Percentiles rank a stretch among this genome's conserved stretches.
phyloP scores from a whole-genome alignment of 768 basidiomycete genomes.

The Hemileccinum rubropunctum region DNA sequence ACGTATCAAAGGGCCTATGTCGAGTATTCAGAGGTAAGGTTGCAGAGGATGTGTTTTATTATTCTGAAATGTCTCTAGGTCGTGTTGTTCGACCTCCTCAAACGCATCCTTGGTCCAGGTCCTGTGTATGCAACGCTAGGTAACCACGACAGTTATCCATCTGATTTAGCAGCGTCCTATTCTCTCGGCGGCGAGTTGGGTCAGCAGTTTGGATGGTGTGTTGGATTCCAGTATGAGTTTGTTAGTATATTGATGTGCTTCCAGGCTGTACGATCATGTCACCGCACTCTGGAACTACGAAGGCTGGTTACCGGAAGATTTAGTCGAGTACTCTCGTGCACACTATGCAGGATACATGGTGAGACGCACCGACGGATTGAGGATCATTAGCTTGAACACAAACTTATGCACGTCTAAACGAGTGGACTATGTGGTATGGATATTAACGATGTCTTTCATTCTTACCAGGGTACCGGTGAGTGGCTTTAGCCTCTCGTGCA shows the following conservation, averaged over 20 bases:
- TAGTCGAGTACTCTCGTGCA: conserved; percentile 53
- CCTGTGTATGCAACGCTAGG: conserved; percentile 77
- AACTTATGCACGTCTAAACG: conserved; percentile 57
- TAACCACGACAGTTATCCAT: conserved; percentile 70
- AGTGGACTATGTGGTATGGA: neutral
- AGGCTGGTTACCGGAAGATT: conserved; percentile 60
- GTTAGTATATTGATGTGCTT: neutral
- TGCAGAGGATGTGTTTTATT: neutral
- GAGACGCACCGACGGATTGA: conserved; percentile 58
- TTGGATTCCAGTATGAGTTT: neutral
- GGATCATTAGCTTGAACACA: conserved; percentile 74
- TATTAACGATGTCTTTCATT: neutral
- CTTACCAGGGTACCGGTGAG: conserved; percentile 33
- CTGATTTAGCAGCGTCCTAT: conserved; percentile 59
- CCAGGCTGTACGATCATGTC: conserved; percentile 77
- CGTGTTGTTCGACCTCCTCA: conserved; percentile 65
- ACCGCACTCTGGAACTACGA: conserved; percentile 69
- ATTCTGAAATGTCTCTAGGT: conserved; percentile 38
- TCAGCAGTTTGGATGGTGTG: conserved; percentile 64
- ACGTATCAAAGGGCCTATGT: conserved; percentile 46
- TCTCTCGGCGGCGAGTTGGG: conserved; percentile 53
- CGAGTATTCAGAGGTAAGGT: conserved; percentile 57
- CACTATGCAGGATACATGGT: conserved; percentile 79
- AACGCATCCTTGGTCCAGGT: conserved; percentile 55
- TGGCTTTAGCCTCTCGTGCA: neutral